Evolutionary conservation across 2,329 filamentous ascomycete genomes (phyloP).

Genomic region (Ophiostoma ulmi): DNA sequence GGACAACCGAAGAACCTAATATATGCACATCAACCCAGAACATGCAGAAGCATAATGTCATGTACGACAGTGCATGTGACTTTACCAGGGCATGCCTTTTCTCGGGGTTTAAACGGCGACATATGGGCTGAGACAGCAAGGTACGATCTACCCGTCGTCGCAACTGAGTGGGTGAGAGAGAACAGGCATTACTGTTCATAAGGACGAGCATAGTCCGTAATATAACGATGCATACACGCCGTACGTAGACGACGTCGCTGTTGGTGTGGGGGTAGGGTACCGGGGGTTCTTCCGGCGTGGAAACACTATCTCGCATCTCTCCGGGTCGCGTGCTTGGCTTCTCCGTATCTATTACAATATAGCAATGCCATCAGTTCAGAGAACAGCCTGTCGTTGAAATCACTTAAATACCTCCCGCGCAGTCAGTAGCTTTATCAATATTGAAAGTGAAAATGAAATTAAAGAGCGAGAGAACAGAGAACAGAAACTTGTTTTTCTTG

Average conservation of each 20-base stretch:
- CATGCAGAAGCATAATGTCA: background rate
- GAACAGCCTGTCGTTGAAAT: background rate
- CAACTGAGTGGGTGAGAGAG: background rate
- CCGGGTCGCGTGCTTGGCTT: background rate
- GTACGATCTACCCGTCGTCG: conserved; percentile 1
- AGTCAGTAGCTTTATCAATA: background rate
- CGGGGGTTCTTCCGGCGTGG: background rate
- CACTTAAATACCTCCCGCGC: background rate
- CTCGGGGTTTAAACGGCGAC: background rate
- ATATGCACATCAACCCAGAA: background rate
- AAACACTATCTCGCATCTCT: background rate
- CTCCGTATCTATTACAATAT: background rate
- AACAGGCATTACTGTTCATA: too few relatives aligned
- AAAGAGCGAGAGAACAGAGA: background rate
- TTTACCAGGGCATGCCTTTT: background rate
- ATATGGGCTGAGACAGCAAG: background rate
- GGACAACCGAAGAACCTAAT: background rate
- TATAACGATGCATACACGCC: background rate
- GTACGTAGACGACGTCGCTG: background rate
- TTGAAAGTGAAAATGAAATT: background rate
- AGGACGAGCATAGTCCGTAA: background rate
- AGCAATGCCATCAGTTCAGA: background rate
- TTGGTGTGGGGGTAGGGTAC: background rate
- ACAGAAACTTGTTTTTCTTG: too few relatives aligned
- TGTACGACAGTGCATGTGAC: background rate